Evolutionary conservation across 805 yeast genomes (phyloP).

Genomic region (Grigorovia humatica): DNA sequence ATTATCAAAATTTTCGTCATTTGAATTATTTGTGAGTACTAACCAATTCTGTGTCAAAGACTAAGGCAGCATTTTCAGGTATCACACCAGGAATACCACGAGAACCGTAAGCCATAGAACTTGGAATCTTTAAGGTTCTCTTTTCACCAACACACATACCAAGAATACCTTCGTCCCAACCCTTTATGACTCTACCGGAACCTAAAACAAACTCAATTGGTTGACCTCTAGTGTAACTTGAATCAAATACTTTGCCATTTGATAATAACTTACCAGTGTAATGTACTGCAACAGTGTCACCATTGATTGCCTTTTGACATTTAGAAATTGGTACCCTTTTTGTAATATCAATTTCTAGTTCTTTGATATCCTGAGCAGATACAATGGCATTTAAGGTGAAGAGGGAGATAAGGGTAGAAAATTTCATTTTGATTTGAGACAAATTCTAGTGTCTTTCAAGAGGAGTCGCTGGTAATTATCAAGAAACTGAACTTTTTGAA

Average conservation of each 20-base stretch:
- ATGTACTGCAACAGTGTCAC: conserved; percentile 67
- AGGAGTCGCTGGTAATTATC: too few species aligned
- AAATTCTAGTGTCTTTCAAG: too few species aligned
- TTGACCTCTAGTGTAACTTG: conserved; percentile 49
- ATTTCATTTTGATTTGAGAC: background rate
- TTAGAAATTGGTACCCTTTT: conserved; percentile 39
- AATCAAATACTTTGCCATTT: conserved; percentile 67
- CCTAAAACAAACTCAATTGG: conserved; percentile 75
- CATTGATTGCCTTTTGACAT: conserved; percentile 51
- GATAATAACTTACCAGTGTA: conserved; percentile 57
- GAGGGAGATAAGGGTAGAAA: background rate
- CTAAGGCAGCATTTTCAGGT: conserved; percentile 67
- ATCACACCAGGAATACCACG: conserved; percentile 67
- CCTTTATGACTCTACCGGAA: conserved; percentile 66
- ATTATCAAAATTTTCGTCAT: too few species aligned
- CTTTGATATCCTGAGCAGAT: conserved; percentile 19
- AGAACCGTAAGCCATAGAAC: conserved; percentile 67
- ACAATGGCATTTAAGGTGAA: conserved; percentile 3
- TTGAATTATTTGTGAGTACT: conserved; percentile 3
- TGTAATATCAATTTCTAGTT: conserved; percentile 33
- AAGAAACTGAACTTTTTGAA: too few species aligned
- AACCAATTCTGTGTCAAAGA: conserved; percentile 26
- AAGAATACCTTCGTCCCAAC: conserved; percentile 82
- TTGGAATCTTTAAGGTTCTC: conserved; percentile 70
- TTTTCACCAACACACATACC: conserved; percentile 86